Evolutionary conservation across 2,329 filamentous ascomycete genomes (phyloP).

Genomic region (Rhynchosporium agropyri): DNA sequence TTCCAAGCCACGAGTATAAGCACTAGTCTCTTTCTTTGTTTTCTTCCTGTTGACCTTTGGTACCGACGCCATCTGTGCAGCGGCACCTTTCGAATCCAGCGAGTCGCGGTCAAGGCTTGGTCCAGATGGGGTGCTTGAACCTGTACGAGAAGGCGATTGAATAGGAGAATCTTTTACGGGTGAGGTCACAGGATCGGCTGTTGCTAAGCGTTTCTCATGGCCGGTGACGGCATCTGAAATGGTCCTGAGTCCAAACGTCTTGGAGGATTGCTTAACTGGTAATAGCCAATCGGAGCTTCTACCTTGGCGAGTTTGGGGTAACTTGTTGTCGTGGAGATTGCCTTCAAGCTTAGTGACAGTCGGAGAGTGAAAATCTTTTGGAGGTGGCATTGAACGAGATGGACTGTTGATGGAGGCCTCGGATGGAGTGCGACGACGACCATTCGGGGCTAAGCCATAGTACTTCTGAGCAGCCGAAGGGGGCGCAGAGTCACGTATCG

Average conservation of each 20-base stretch:
- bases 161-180: slow-evolving; percentile 55
- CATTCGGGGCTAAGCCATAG: slow-evolving; percentile 52
- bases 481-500: slow-evolving; percentile 61
- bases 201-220: slow-evolving; percentile 55
- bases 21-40: slow-evolving; percentile 92
- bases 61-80: slow-evolving; percentile 47
- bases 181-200: slow-evolving; percentile 48
- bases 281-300: slow-evolving; percentile 53
- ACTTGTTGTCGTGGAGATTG: slow-evolving; percentile 38
- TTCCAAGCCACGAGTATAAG: slow-evolving; percentile 83
- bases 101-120: slow-evolving; percentile 81
- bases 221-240: slow-evolving; percentile 76
- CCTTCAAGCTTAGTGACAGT: slow-evolving; percentile 63
- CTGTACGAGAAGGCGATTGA: slow-evolving; percentile 72
- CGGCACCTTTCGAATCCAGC: slow-evolving; percentile 61
- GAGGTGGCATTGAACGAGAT: slow-evolving; percentile 61
- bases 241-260: slow-evolving; percentile 73
- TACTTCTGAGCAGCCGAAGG: slow-evolving; percentile 73
- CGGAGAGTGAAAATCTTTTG: slow-evolving; percentile 58
- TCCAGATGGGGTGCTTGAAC: slow-evolving; percentile 70
- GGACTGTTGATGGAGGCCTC: slow-evolving; percentile 59
- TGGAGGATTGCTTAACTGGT: slow-evolving; percentile 50
- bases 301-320: slow-evolving; percentile 51
- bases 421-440: slow-evolving; percentile 44
- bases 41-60: slow-evolving; percentile 63